Conservation (phyloP, 2,329 filamentous ascomycete species). For the Penicillium expansum region DNA sequence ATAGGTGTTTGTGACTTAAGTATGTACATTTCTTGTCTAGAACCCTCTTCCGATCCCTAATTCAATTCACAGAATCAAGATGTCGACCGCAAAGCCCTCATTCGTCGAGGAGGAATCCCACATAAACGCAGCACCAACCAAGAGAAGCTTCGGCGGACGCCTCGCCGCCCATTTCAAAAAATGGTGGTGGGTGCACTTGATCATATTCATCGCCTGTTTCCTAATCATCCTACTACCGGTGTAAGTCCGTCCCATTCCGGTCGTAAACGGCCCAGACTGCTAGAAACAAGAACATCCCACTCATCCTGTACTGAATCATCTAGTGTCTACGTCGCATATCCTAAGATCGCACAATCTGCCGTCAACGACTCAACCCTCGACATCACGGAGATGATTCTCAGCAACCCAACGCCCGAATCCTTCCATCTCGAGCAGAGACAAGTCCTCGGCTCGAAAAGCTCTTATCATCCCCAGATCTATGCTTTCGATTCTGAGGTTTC, state of each 20-base stretch:
- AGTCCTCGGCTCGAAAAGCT: conserved; percentile 48
- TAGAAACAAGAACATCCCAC: not conserved
- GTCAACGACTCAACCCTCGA: conserved; percentile 53
- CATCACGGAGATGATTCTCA: conserved; percentile 52
- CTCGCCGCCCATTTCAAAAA: conserved; percentile 38
- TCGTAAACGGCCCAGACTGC: not conserved
- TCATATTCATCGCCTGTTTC: conserved; percentile 51
- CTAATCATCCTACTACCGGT: conserved; percentile 56
- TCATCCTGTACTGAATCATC: not conserved
- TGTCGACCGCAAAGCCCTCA: conserved; percentile 24
- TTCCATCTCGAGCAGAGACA: conserved; percentile 51
- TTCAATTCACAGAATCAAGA: conserved; percentile 1
- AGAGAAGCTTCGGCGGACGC: conserved; percentile 27
- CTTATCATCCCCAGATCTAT: conserved; percentile 55
- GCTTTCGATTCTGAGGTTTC: conserved; percentile 53
- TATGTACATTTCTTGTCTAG: not conserved
- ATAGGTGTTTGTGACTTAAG: not conserved
- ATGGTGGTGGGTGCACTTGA: conserved; percentile 56
- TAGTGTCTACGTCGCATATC: conserved; percentile 59
- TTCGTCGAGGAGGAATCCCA: conserved; percentile 23
- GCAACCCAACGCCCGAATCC: conserved; percentile 48
- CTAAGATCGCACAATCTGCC: conserved; percentile 55
- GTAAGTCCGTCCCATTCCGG: conserved; percentile 44
- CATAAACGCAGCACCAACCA: conserved; percentile 10
- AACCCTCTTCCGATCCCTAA: not conserved